Percentiles rank a stretch among this genome's conserved stretches.
These are phyloP conservation scores for Heliocybe sulcata DNA, from an alignment of 1,284 basidiomycete species.

Conservation along the genomic window DNA sequence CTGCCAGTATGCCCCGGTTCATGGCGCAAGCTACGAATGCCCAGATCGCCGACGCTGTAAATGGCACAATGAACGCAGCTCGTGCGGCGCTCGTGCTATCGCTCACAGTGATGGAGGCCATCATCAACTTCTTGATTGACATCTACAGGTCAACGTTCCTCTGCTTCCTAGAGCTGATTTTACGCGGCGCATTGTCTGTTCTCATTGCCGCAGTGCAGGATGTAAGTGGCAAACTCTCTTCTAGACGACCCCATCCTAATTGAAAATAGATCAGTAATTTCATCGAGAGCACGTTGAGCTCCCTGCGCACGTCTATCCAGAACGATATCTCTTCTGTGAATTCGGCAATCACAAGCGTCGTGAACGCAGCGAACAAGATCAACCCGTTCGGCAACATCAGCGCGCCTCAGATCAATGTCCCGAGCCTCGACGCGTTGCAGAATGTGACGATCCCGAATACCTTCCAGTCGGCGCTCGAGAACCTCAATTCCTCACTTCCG, in stretches of 20 bases:
- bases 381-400: constrained; percentile 62
- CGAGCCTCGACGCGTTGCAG: constrained; percentile 63
- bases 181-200: constrained; percentile 75
- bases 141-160: constrained; percentile 88
- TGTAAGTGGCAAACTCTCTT: constrained; percentile 35
- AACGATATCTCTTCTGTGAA: constrained; percentile 66
- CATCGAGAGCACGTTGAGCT: constrained; percentile 52
- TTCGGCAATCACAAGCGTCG: constrained; percentile 55
- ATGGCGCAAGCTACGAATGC: constrained; percentile 81
- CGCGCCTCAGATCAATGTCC: constrained; percentile 65
- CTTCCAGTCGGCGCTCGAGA: constrained; percentile 65
- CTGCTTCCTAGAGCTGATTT: constrained; percentile 87
- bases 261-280: constrained; percentile 58
- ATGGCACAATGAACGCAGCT: constrained; percentile 72
- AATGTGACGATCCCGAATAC: constrained; percentile 81
- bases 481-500: constrained; percentile 79
- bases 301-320: constrained; percentile 63
- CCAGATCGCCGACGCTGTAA: constrained; percentile 70
- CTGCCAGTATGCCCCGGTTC: constrained; percentile 83
- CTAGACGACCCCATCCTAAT: background rate
- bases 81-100: constrained; percentile 66
- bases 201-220: constrained; percentile 78
- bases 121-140: constrained; percentile 90
- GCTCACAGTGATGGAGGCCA: constrained; percentile 76
- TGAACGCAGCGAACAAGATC: constrained; percentile 65